These are phyloP conservation scores for Solanum aculeatissimum DNA, from an alignment of 305 asterid genomes.

Conservation along the genomic window DNA sequence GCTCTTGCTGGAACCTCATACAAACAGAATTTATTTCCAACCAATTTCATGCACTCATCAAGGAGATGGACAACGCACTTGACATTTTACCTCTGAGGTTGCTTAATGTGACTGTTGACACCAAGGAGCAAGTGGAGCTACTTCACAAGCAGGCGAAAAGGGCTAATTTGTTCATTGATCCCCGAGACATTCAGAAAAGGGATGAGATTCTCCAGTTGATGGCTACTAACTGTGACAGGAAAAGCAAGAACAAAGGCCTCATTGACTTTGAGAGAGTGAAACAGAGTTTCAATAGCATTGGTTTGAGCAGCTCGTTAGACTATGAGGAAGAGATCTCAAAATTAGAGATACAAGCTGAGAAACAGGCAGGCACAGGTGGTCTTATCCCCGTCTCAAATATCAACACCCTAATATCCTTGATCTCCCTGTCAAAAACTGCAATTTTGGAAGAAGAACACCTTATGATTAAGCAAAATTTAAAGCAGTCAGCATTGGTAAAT, in stretches of 20 bases:
- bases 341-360: conserved; percentile 52
- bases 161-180: conserved; percentile 29
- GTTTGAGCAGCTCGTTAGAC: conserved; percentile 29
- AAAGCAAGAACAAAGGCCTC: conserved; percentile 24
- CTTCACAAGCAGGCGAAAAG: conserved; percentile 63
- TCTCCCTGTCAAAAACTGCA: conserved; percentile 34
- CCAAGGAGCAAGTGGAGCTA: conserved; percentile 69
- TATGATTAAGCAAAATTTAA: conserved; percentile 20
- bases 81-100: conserved; percentile 69
- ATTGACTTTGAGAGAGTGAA: conserved; percentile 24
- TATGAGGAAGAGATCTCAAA: conserved; percentile 55
- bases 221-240: conserved; percentile 19
- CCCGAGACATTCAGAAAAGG: conserved; percentile 28
- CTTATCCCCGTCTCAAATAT: conserved; percentile 49
- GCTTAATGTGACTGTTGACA: conserved; percentile 49
- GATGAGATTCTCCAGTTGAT: conserved; percentile 42
- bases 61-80: conserved; percentile 66
- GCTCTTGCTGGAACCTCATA: conserved; percentile 59
- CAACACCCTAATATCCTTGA: conserved; percentile 49
- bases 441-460: conserved; percentile 20
- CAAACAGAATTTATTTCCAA: conserved; percentile 50
- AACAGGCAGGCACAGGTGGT: conserved; percentile 86
- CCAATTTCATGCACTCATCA: conserved; percentile 39
- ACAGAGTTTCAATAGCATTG: conserved; percentile 34
- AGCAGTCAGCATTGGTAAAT: conserved; percentile 22